Conservation (phyloP, 352 stramenopile genomes). For the Aphanomyces cochlioides region DNA sequence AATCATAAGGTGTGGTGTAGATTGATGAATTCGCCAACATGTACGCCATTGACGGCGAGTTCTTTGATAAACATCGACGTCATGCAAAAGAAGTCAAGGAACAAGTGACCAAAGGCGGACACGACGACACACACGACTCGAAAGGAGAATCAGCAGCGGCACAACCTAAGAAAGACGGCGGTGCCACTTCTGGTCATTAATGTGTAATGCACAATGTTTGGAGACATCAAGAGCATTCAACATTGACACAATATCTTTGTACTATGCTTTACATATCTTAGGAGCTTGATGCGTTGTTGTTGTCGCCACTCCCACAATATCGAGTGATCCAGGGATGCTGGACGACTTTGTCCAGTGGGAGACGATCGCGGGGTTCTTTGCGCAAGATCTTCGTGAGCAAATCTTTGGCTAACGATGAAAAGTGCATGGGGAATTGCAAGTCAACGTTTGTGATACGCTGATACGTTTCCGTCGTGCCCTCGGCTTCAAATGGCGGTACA, state of each 20-base stretch:
- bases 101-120: background rate
- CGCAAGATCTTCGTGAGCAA: conserved; percentile 91
- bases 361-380: conserved; percentile 93
- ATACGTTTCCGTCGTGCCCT: conserved; percentile 95
- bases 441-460: conserved; percentile 95
- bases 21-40: conserved; percentile 29
- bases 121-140: too few relatives aligned
- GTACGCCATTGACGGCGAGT: conserved; percentile 22
- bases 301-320: conserved; percentile 37
- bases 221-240: background rate
- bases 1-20: background rate
- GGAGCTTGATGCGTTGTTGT: too few relatives aligned
- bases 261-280: too few relatives aligned
- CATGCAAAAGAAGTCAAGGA: conserved; percentile 15
- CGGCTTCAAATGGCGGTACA: conserved; percentile 96
- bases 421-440: conserved; percentile 91
- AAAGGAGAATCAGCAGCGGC: background rate
- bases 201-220: background rate
- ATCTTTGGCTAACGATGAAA: conserved; percentile 91
- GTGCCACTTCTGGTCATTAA: background rate
- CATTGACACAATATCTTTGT: too few relatives aligned
- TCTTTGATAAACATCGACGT: conserved; percentile 15
- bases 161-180: background rate
- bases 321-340: conserved; percentile 95
- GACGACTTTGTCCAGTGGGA: conserved; percentile 89